Percentiles rank a stretch among this genome's conserved stretches.
Conservation (phyloP, 179 eudicot species). For the Beta macrorhiza region DNA sequence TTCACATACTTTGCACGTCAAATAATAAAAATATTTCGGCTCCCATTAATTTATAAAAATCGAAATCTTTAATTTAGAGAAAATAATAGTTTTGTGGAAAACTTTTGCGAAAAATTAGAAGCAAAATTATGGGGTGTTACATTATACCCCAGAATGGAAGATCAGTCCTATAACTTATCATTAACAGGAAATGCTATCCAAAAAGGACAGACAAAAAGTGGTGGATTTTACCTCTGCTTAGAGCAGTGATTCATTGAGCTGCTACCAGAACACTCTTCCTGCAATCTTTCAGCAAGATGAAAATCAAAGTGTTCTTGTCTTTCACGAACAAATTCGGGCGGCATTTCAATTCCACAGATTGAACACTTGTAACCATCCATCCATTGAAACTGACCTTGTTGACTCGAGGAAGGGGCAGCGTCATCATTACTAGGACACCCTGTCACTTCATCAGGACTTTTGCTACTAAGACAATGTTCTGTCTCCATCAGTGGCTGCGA, state of each 20-base stretch:
- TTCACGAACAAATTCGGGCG: slow-evolving; percentile 71
- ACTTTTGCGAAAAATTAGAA: too few relatives aligned
- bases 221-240: slow-evolving; percentile 50
- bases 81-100: too few relatives aligned
- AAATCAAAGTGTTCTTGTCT: slow-evolving; percentile 96
- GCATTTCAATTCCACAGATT: slow-evolving; percentile 80
- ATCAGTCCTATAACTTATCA: not conserved
- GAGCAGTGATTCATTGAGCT: slow-evolving; percentile 28
- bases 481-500: slow-evolving; percentile 23
- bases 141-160: too few relatives aligned
- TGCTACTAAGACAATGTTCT: slow-evolving; percentile 16
- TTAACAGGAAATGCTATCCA: not conserved
- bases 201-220: not conserved
- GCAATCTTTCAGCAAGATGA: slow-evolving; percentile 82
- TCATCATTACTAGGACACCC: slow-evolving; percentile 27
- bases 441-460: slow-evolving; percentile 23
- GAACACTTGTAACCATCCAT: slow-evolving; percentile 81
- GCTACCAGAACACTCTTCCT: slow-evolving; percentile 55
- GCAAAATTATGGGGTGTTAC: too few relatives aligned
- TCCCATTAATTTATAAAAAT: too few relatives aligned
- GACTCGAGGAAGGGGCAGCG: slow-evolving; percentile 41
- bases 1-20: too few relatives aligned
- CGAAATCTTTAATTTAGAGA: too few relatives aligned
- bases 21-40: too few relatives aligned
- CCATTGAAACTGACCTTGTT: slow-evolving; percentile 47